Evolutionary conservation across 768 basidiomycete genomes (phyloP), one percentile per base, ranked within the genome.

Genomic region (Mycena indigotica): DNA sequence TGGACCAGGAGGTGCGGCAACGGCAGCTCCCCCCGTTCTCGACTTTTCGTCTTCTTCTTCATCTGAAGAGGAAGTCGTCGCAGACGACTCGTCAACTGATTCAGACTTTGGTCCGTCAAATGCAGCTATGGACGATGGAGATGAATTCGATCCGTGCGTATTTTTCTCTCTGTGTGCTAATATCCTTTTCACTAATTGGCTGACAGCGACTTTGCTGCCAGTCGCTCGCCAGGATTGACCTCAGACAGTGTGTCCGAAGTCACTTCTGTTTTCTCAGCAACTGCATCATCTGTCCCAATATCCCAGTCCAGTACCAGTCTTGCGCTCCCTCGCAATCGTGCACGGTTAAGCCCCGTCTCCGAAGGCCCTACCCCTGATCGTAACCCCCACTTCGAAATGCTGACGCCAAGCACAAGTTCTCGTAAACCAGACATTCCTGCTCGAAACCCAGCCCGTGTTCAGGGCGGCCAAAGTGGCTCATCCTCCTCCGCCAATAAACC

Each of bases 121-220:
- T 8, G 79, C 73, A 13, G 77, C 75, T 53, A 78, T 82, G 72
- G 84, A 84, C 62, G 88, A 86, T 50, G 84, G 74, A 1, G 87
- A 91, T 61, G 89, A 89, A 58, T 92, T 91, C 61, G 91, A 92
- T 66, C 89, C 89, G 89, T 91, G 68, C 66, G 88, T 75, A 3
- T 28, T 19, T 4, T 48, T 46, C 23, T 6, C 32, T 15, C 28
- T 25, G 38, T 16, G 32, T 50, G 19, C 44, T 51, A 21, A 39
- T 53, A 26, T 57, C 19, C 41, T 39, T 6, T 23, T 49, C 32
- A 35, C n/a, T n/a, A n/a, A n/a, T n/a, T n/a, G n/a, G n/a, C 50
- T 32, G 60, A 24, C 63, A 91, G 89, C 1, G 86, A 88, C 53
- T 91, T 90, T 70, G 85, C 87, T 8, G 84, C 84, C 0, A 84